Evolutionary conservation across 2,329 filamentous ascomycete genomes (phyloP), one percentile per base, ranked within the genome.

Genomic region (Fusarium sp.): DNA sequence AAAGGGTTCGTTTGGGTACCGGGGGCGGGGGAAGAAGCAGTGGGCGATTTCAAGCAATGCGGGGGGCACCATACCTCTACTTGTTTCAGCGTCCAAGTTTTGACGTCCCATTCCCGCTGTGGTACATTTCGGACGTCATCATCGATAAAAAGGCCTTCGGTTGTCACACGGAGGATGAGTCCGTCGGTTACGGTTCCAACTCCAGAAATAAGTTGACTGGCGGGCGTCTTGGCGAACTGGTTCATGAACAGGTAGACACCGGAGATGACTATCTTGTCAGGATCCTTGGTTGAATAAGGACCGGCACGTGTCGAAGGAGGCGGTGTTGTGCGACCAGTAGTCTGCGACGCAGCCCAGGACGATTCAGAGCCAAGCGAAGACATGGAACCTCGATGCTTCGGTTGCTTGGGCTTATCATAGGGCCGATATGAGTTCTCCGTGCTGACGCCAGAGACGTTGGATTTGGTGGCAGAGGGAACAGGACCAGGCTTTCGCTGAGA

Each of bases 91-190:
- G 94, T 97, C 96, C 96, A 98, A 30, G 95, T 95, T 82, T 98
- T 98, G 78, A 98, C 90, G 80, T 99, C 96, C 96, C 96, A 99
- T 83, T 99, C 96, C 65, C 96, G 90, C 82, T 98, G 94, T n/a
- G 93, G 91, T 18, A 98, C 93, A 68, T 91, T 90, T 46, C 95
- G 91, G 56, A 98, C 89, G 80, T 98, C 96, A 80, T 99, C 96
- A 80, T 99, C 96, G 78, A 99, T 96, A 82, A 98, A 98, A 58
- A 98, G 87, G 20, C 96, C 96, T 80, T 97, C 95, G 3, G 94
- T 97, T 14, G 93, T 95, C 77, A 98, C 96, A 55, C 93, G 92
- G 67, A 99, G 87, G 67, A 98, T 93, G 48, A 99, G 86, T 1
- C 96, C 96, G 78, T 99, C 95, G 4, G 95, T 97, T 35, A 98